Percentiles rank a stretch among this genome's conserved stretches.
phyloP scores from a whole-genome alignment of 2,329 filamentous ascomycete genomes.

The Orbilia javanica region DNA sequence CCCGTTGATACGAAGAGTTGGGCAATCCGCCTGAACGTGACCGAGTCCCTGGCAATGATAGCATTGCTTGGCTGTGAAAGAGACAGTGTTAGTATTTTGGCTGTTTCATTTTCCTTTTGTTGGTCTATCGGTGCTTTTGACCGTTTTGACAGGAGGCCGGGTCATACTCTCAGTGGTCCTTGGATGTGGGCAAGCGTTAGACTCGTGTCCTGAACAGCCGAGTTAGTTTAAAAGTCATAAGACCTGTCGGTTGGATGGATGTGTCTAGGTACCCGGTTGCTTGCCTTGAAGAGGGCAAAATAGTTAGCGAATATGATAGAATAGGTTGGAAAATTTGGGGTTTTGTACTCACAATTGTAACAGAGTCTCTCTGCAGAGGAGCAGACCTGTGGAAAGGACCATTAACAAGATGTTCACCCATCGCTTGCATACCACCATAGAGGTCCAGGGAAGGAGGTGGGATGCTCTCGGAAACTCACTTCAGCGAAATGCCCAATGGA shows the following conservation, averaged over 20 bases:
- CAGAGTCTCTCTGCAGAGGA: conserved; percentile 97
- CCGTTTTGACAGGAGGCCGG: background rate
- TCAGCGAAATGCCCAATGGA: conserved; percentile 71
- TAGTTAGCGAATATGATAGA: background rate
- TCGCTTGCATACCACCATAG: background rate
- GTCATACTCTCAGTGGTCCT: conserved; percentile 86
- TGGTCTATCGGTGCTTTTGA: conserved; percentile 58
- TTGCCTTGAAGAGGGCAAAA: conserved; percentile 71
- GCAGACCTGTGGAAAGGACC: conserved; percentile 79
- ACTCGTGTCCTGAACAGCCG: conserved; percentile 79
- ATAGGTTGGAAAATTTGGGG: background rate
- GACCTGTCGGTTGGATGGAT: background rate
- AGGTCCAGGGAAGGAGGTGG: background rate
- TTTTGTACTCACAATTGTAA: conserved; percentile 88
- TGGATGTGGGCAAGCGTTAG: conserved; percentile 94
- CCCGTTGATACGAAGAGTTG: conserved; percentile 90
- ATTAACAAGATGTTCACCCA: conserved; percentile 8
- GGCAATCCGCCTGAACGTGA: conserved; percentile 98
- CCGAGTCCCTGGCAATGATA: conserved; percentile 99
- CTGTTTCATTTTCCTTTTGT: background rate
- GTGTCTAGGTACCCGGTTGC: conserved; percentile 75
- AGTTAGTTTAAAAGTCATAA: conserved; percentile 42
- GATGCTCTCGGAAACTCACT: conserved; percentile 64
- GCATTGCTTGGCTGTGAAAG: conserved; percentile 87
- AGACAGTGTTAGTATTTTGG: conserved; percentile 11